A percentile compares a stretch with the other conserved stretches of the same genome.
Conservation (phyloP, 2,329 filamentous ascomycete genomes). For the Plectosphaerella sp. region DNA sequence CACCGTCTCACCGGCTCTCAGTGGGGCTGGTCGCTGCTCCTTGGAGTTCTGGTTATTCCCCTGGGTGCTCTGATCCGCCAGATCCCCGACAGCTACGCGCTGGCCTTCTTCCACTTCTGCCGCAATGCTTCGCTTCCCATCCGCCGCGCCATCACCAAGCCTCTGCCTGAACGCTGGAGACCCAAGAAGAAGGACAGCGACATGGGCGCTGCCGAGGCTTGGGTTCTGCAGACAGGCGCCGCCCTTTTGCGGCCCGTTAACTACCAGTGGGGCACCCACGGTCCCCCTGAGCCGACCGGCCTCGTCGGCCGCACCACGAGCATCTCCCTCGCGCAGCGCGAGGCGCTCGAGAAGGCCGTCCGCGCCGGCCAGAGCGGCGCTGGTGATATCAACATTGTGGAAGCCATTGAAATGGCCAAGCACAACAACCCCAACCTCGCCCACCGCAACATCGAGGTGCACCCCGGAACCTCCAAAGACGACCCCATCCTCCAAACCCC, state of each 20-base stretch:
- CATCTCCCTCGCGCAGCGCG: slow-evolving; percentile 15
- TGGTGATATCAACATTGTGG: slow-evolving; percentile 11
- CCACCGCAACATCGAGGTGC: slow-evolving; percentile 26
- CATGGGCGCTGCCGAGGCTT: slow-evolving; percentile 12
- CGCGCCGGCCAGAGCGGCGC: slow-evolving; percentile 3
- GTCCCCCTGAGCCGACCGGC: slow-evolving; percentile 2
- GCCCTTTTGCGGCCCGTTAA: slow-evolving; percentile 14
- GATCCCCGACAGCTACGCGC: slow-evolving; percentile 38
- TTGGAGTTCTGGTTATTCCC: slow-evolving; percentile 64
- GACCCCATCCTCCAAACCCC: slow-evolving; percentile 28
- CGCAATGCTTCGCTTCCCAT: slow-evolving; percentile 22
- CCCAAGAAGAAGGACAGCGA: slow-evolving; percentile 11
- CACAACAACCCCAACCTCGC: slow-evolving; percentile 5
- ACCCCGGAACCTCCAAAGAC: slow-evolving; percentile 32
- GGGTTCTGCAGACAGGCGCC: slow-evolving; percentile 17
- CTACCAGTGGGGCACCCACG: slow-evolving; percentile 15
- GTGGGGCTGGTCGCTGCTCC: slow-evolving; percentile 66
- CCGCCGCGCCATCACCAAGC: slow-evolving; percentile 9
- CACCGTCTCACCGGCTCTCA: slow-evolving; percentile 56
- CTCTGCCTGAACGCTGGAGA: slow-evolving; percentile 12
- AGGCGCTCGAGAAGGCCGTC: slow-evolving; percentile 11
- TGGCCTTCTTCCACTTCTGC: slow-evolving; percentile 5
- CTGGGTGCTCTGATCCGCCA: slow-evolving; percentile 43
- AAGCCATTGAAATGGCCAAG: slow-evolving; percentile 8
- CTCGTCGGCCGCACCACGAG: slow-evolving; percentile 11